Base-by-base conservation (phyloP, 352 stramenopile genomes). In the Aphanomyces euteiches region DNA sequence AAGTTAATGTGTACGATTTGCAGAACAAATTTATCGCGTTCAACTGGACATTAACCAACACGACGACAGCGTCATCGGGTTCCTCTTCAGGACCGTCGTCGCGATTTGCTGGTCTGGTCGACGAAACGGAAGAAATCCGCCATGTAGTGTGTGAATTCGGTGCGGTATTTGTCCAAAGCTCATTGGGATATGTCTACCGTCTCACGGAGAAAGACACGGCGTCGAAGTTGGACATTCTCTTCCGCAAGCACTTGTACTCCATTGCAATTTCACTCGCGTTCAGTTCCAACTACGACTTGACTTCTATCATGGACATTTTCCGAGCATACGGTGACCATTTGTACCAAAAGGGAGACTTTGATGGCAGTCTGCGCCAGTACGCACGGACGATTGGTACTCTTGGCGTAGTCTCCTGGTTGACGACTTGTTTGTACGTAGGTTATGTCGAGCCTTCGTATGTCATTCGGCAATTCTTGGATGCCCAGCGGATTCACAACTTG, bases 391-490 rank as follows among this genome's bases (percentile, higher is more conserved):
- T 99, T 75, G 96, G 67, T 66, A 59, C 38, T 61, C 37, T 15
- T 58, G 19, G 7, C 50, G 15, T 17, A 19, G 10, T 69, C 34
- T 19, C 12, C 28, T 38, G 56, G 34, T 12, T 38, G 7, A 1
- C 21, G 43, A 38, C n/a, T 38, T 63, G 50, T 21, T 8, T 58
- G 50, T 13, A 63, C 34, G 78, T 80, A 56, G 77, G 97, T 0
- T 94, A 98, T 47, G 80, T 99, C 3, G 97, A 99, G 73, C 92
- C 96, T 5, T 99, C 95, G 5, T 98, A 99, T 73, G 97, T 99
- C 45, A 98, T 99, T 73, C 96, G 96, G 67, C 89, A 95, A 39
- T 99, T 98, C 73, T 75, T 99, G 47, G 97, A 99, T 79, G 94
- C 97, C 0, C 96, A 98, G 56, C 96, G 97, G 50, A 98, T 99